A percentile compares a stretch with the other conserved stretches of the same genome.
These are phyloP conservation scores for Starmerella roubikii DNA, from an alignment of 805 yeast genomes.

Conservation along the genomic window DNA sequence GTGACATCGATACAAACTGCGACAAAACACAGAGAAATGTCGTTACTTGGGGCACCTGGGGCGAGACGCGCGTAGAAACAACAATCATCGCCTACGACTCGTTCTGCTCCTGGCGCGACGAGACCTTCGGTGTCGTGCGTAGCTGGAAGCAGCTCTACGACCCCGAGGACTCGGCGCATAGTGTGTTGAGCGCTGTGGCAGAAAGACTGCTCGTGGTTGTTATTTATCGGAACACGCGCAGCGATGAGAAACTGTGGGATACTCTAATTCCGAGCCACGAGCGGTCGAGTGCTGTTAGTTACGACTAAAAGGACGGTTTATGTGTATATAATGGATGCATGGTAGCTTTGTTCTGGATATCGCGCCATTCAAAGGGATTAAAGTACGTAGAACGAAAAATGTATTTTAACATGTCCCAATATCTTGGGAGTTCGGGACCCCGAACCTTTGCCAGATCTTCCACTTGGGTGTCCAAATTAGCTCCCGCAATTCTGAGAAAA, in stretches of 20 bases:
- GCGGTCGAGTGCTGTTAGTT: no score
- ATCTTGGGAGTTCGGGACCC: no score
- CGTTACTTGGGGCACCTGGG: conserved; percentile 96
- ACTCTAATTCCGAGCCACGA: no score
- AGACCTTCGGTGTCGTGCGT: conserved; percentile 78
- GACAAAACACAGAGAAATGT: conserved; percentile 48
- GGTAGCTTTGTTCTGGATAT: no score
- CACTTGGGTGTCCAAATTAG: no score
- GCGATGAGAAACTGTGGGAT: conserved; percentile 15
- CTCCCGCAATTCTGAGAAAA: no score
- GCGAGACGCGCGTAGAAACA: conserved; percentile 70
- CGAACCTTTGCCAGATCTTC: no score
- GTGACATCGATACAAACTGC: conserved; percentile 42
- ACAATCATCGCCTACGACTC: conserved; percentile 88
- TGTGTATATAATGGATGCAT: not conserved
- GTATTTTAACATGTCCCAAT: no score
- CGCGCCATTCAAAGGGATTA: no score
- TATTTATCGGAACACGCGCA: conserved; percentile 34
- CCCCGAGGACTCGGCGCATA: conserved; percentile 36
- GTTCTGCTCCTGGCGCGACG: conserved; percentile 92
- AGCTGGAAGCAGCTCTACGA: conserved; percentile 84
- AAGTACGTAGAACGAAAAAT: no score
- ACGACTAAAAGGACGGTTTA: no score
- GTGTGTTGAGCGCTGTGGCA: conserved; percentile 47
- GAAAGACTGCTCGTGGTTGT: conserved; percentile 68